phyloP scores from a whole-genome alignment of 2,329 filamentous ascomycete species.

The Phialocephala subalpina region DNA sequence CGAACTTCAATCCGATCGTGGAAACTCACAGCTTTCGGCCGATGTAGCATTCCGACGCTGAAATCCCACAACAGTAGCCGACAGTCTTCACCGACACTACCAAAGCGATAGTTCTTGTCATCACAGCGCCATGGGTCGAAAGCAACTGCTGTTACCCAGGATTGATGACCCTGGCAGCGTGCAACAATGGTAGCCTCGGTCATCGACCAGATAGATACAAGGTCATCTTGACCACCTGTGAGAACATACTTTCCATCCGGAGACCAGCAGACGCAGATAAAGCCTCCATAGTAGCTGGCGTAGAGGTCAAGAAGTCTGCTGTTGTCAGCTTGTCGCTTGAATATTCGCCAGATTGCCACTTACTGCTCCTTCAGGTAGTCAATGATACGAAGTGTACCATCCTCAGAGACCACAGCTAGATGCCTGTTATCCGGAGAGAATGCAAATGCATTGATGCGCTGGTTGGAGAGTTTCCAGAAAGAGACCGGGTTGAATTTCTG shows the following conservation, averaged over 20 bases:
- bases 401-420: constrained; percentile 89
- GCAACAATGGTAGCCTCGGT: constrained; percentile 85
- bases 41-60: constrained; percentile 93
- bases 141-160: constrained; percentile 91
- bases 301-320: constrained; percentile 83
- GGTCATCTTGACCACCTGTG: constrained; percentile 93
- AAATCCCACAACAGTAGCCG: constrained; percentile 96
- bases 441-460: constrained; percentile 87
- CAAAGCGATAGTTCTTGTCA: constrained; percentile 93
- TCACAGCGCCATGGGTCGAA: constrained; percentile 99
- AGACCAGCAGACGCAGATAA: constrained; percentile 96
- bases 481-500: constrained; percentile 94
- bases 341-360: constrained; percentile 42
- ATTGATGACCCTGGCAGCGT: constrained; percentile 92
- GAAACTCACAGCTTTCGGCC: constrained; percentile 79
- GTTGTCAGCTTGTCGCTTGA: constrained; percentile 25
- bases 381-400: constrained; percentile 87
- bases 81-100: constrained; percentile 94
- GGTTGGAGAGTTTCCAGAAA: constrained; percentile 91
- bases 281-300: constrained; percentile 90
- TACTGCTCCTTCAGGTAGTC: constrained; percentile 92
- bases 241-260: constrained; percentile 96
- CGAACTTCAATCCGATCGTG: constrained; percentile 24
- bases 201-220: constrained; percentile 95
- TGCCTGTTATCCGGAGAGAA: constrained; percentile 92